Evolutionary conservation across 352 stramenopile species (phyloP).

Genomic region (Phytophthora sansomeana): DNA sequence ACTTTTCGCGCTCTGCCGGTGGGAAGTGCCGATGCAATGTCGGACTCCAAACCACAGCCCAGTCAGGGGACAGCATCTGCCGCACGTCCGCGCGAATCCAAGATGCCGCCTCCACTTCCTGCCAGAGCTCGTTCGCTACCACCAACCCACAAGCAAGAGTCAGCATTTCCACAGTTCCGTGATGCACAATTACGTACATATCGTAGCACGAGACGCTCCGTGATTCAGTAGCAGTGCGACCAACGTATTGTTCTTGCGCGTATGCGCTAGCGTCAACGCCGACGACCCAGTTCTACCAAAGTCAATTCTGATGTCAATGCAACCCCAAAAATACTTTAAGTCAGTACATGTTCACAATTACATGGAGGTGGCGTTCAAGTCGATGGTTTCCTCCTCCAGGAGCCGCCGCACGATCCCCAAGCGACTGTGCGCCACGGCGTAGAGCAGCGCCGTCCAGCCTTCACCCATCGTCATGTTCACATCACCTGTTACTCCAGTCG

Average conservation of each 20-base stretch:
- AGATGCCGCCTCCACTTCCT: conserved; percentile 22
- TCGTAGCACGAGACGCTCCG: conserved; percentile 65
- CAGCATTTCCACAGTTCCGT: neutral
- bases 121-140: conserved; percentile 39
- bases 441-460: conserved; percentile 76
- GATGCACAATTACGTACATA: conserved; percentile 24
- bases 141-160: neutral
- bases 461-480: conserved; percentile 70
- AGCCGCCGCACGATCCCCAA: conserved; percentile 52
- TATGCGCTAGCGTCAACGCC: conserved; percentile 63
- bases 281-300: conserved; percentile 57
- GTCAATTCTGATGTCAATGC: too few relatives aligned
- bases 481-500: conserved; percentile 26
- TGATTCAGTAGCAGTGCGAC: conserved; percentile 48
- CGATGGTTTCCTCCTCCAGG: conserved; percentile 37
- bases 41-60: conserved; percentile 70
- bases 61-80: conserved; percentile 57
- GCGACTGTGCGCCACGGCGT: conserved; percentile 63
- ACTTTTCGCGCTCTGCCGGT: conserved; percentile 60
- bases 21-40: conserved; percentile 62
- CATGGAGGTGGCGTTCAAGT: conserved; percentile 72
- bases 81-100: conserved; percentile 54
- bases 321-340: neutral
- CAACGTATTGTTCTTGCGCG: conserved; percentile 53
- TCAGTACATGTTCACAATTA: conserved; percentile 24